Evolutionary conservation across 805 yeast species (phyloP).

Genomic region (Metschnikowia peoriensis): DNA sequence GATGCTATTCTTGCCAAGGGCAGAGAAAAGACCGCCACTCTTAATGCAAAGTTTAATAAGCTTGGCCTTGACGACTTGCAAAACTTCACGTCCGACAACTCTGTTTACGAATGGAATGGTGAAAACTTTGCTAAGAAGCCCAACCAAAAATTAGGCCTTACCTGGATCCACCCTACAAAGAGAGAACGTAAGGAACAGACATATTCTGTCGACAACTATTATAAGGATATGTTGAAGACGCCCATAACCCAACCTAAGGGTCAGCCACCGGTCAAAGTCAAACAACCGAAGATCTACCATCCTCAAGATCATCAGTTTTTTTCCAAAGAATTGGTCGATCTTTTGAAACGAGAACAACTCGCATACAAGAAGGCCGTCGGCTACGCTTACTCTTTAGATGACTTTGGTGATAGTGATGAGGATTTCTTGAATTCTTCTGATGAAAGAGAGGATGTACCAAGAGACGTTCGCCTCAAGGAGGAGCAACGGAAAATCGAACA

Average conservation of each 20-base stretch:
- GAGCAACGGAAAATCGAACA: conserved; percentile 57
- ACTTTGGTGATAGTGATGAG: conserved; percentile 57
- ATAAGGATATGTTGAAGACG: conserved; percentile 60
- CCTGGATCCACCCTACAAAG: conserved; percentile 74
- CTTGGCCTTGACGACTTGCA: conserved; percentile 93
- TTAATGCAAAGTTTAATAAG: conserved; percentile 79
- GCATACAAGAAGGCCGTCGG: conserved; percentile 59
- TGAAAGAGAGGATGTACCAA: conserved; percentile 39
- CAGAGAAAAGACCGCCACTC: conserved; percentile 71
- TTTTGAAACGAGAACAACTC: conserved; percentile 64
- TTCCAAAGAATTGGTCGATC: conserved; percentile 49
- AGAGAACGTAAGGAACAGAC: conserved; percentile 78
- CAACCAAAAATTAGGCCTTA: conserved; percentile 33
- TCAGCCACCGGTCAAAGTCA: conserved; percentile 10
- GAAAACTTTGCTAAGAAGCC: conserved; percentile 66
- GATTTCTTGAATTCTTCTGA: conserved; percentile 39
- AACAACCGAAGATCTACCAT: conserved; percentile 45
- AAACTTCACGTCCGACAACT: conserved; percentile 81
- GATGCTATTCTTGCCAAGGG: conserved; percentile 81
- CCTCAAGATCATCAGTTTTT: conserved; percentile 76
- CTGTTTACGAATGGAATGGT: conserved; percentile 98
- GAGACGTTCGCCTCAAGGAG: conserved; percentile 38
- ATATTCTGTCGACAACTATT: conserved; percentile 73
- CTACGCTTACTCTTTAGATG: conserved; percentile 56
- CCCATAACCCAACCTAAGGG: conserved; percentile 16